These are phyloP conservation scores for Daldinia caldariorum DNA, from an alignment of 495 filamentous ascomycete genomes.

Conservation along the genomic window DNA sequence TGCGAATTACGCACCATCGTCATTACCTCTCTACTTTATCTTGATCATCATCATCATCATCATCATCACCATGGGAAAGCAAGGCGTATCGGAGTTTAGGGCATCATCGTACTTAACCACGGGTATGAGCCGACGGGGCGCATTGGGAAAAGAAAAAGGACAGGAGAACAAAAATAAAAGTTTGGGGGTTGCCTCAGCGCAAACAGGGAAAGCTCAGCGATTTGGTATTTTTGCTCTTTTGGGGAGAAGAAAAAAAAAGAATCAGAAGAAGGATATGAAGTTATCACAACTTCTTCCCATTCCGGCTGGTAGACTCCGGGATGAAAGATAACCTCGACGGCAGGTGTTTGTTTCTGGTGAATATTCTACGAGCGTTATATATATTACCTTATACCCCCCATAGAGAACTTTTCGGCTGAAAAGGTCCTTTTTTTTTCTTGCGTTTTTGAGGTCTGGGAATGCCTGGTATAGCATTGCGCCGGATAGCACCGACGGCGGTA, in stretches of 20 bases:
- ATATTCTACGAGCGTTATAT: constrained; percentile 28
- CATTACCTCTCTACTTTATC: constrained; percentile 18
- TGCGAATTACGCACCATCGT: constrained; percentile 14
- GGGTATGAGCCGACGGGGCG: background rate
- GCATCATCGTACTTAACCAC: background rate
- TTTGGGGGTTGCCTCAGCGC: constrained; percentile 42
- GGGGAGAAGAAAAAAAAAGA: constrained; percentile 8
- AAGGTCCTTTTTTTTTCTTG: constrained; percentile 6
- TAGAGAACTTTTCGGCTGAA: constrained; percentile 26
- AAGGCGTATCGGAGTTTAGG: constrained; percentile 43
- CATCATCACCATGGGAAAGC: constrained; percentile 27
- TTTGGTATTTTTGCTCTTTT: constrained; percentile 11
- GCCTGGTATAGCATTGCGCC: background rate
- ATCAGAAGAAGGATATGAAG: constrained; percentile 1
- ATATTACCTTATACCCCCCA: constrained; percentile 21
- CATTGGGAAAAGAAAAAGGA: constrained; percentile 10
- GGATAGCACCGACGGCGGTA: background rate
- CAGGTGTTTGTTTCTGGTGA: constrained; percentile 48
- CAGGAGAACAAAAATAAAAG: constrained; percentile 3
- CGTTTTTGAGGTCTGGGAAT: constrained; percentile 4
- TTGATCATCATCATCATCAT: constrained; percentile 23
- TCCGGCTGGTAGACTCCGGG: constrained; percentile 45
- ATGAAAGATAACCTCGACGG: constrained; percentile 21
- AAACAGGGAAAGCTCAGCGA: constrained; percentile 39
- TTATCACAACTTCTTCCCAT: constrained; percentile 1